Conservation (phyloP, 495 filamentous ascomycete genomes). For the Xylaria castorea region DNA sequence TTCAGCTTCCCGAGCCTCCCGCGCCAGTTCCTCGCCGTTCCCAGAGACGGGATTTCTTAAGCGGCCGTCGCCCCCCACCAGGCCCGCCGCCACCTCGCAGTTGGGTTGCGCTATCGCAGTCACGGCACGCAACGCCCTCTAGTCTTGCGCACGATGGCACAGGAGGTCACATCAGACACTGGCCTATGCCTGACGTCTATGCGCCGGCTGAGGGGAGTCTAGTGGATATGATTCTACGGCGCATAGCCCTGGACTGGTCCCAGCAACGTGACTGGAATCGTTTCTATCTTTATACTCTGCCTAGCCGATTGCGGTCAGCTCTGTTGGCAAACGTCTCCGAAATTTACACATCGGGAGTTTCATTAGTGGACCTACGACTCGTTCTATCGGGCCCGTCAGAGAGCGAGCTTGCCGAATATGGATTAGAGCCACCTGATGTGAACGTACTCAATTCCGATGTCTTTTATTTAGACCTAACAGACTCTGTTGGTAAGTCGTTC, state of each 20-base stretch:
- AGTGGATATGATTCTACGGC: slow-evolving; percentile 62
- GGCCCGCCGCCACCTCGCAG: slow-evolving; percentile 76
- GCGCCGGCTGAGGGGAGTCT: slow-evolving; percentile 57
- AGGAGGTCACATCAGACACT: slow-evolving; percentile 28
- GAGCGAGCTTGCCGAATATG: slow-evolving; percentile 36
- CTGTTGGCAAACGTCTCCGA: slow-evolving; percentile 69
- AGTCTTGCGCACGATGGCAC: slow-evolving; percentile 9
- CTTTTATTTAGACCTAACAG: slow-evolving; percentile 67
- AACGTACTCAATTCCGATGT: slow-evolving; percentile 58
- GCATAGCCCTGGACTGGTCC: slow-evolving; percentile 72
- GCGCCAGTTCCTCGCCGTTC: slow-evolving; percentile 67
- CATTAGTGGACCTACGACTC: slow-evolving; percentile 48
- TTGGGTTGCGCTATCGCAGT: slow-evolving; percentile 60
- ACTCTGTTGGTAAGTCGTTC: slow-evolving; percentile 64
- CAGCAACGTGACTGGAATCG: slow-evolving; percentile 71
- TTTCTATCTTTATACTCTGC: slow-evolving; percentile 68
- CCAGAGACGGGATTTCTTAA: slow-evolving; percentile 45
- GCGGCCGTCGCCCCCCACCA: slow-evolving; percentile 58
- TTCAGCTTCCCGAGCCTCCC: slow-evolving; percentile 75
- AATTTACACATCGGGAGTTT: slow-evolving; percentile 54
- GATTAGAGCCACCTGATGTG: slow-evolving; percentile 34
- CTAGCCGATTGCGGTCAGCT: slow-evolving; percentile 63
- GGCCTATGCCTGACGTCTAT: slow-evolving; percentile 45
- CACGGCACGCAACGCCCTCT: slow-evolving; percentile 34
- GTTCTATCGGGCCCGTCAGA: slow-evolving; percentile 45